Base-by-base conservation (phyloP, 2,329 filamentous ascomycete species). In the Fusarium metavorans region DNA sequence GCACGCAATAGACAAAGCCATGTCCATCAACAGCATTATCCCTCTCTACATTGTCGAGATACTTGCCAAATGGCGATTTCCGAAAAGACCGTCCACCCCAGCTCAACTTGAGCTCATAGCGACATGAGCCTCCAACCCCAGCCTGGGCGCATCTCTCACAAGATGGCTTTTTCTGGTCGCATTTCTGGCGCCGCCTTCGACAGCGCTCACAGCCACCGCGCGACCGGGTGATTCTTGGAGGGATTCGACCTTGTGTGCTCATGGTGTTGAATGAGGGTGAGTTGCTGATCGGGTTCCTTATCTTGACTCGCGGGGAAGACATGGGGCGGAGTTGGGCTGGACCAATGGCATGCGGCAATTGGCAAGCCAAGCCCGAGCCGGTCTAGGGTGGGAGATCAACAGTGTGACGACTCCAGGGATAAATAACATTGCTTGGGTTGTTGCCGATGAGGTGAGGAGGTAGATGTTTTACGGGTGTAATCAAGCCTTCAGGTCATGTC, bases 201-300 rank as follows among this genome's bases (percentile, higher is more conserved):
- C 75, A 77, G 48, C 73, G 43, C 27, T 66, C 67, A 23, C 73
- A 77, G 1, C 75, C 71, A 1, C 57, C 57, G 6, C 76, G 75
- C 2, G 75, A 77, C 3, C 75, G 64, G 3, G 63, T 67, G 6
- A 27, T 39, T 23, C 48, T 75, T 8, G 30, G 11, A 11, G 32
- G 5, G 3, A 10, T 1, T 4, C 34, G 60, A 3, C 6, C 5
- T 23, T 7, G 14, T 18, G 50, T 7, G 10, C 32, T 56, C 57
- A 68, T 56, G 37, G 6, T 41, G 34, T 32, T 56, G 50, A 34
- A 20, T 4, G 27, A 37, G 18, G 34, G 5, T 34, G 39, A 41
- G 34, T 45, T 68, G 37, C 5, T 50, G 13, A 68, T 35, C 41
- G 13, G 14, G 5, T 11, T 27, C 14, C 43, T 48, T 48, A 48